Evolutionary conservation across 257 asterid species (phyloP).

Genomic region (Scutellaria minor): DNA sequence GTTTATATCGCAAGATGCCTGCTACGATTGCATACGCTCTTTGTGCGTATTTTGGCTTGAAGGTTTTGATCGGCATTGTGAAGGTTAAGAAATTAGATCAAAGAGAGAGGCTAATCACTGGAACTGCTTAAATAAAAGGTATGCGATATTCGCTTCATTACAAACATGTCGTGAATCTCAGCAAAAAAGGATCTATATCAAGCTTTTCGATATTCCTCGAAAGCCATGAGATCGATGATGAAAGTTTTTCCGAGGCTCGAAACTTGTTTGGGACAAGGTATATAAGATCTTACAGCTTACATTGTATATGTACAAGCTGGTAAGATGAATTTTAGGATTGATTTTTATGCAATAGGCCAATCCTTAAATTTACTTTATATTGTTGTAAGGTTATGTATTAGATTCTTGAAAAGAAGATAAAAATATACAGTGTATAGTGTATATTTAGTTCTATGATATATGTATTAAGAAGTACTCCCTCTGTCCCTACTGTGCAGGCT

Average conservation of each 20-base stretch:
- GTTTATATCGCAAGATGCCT: slow-evolving; percentile 58
- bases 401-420: too few species aligned
- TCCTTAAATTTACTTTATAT: not conserved
- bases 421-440: too few species aligned
- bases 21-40: slow-evolving; percentile 64
- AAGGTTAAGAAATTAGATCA: slow-evolving; percentile 84
- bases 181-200: not conserved
- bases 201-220: not conserved
- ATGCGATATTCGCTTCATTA: slow-evolving; percentile 20
- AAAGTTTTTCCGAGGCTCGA: not conserved
- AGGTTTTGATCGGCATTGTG: slow-evolving; percentile 72
- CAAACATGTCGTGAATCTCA: not conserved
- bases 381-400: not conserved
- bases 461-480: too few species aligned
- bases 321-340: slow-evolving; percentile 25
- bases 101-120: slow-evolving; percentile 82
- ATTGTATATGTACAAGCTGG: slow-evolving; percentile 16
- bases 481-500: too few species aligned
- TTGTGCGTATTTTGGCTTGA: slow-evolving; percentile 79
- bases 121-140: slow-evolving; percentile 73
- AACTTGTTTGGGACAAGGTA: not conserved
- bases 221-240: not conserved
- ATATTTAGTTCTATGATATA: too few species aligned
- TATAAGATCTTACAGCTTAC: not conserved
- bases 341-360: slow-evolving; percentile 28